A percentile compares a stretch with the other conserved stretches of the same genome.
phyloP scores from a whole-genome alignment of 257 asterid genomes.

The Fraxinus quadrangulata region DNA sequence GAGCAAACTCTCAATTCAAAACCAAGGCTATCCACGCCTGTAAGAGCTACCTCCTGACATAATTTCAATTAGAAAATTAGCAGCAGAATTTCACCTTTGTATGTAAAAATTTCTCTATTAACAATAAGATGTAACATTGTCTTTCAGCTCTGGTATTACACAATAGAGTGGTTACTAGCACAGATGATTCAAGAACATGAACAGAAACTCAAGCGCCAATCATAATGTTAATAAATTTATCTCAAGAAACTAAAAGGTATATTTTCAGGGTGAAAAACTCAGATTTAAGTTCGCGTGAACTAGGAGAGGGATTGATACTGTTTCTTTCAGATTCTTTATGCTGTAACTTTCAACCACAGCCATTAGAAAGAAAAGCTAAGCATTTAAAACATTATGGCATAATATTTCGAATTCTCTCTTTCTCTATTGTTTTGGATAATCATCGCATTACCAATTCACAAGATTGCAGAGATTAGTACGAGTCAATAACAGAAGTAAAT shows the following conservation, averaged over 20 bases:
- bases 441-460: slow-evolving; percentile 5
- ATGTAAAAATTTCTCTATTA: neutral
- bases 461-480: slow-evolving; percentile 10
- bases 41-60: slow-evolving; percentile 79
- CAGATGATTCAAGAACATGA: slow-evolving; percentile 7
- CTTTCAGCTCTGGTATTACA: neutral
- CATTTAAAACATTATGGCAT: too few species aligned
- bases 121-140: neutral
- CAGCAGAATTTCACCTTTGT: slow-evolving; percentile 10
- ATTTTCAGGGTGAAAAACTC: slow-evolving; percentile 13
- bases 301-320: slow-evolving; percentile 1
- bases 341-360: slow-evolving; percentile 14
- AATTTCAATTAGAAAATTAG: slow-evolving; percentile 28
- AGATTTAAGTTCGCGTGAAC: neutral
- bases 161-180: slow-evolving; percentile 6
- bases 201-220: slow-evolving; percentile 9
- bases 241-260: neutral
- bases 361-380: neutral
- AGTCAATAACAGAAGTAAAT: neutral
- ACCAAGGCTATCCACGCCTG: slow-evolving; percentile 93
- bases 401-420: neutral
- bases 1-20: slow-evolving; percentile 92
- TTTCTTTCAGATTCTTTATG: slow-evolving; percentile 18
- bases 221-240: slow-evolving; percentile 11
- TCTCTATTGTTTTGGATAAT: neutral